Evolutionary conservation across 164 flowering plant species (phyloP).

Genomic region (Dillenia turbinata): DNA sequence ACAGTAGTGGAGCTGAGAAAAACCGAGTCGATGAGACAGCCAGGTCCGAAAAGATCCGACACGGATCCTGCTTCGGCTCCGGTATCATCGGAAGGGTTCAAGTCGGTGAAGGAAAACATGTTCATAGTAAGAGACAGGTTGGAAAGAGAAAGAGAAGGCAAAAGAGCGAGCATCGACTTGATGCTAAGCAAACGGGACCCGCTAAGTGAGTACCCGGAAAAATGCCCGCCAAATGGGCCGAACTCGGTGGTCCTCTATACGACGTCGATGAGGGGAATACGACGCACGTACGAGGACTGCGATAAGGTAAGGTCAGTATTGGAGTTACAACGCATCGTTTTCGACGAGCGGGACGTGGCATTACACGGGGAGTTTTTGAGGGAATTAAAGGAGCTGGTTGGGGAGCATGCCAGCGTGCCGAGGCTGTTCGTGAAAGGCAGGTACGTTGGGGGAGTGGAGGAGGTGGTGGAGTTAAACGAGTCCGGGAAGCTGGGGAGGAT

Average conservation of each 20-base stretch:
- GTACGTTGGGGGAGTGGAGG: conserved; percentile 83
- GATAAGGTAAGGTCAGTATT: conserved; percentile 36
- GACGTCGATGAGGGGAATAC: conserved; percentile 83
- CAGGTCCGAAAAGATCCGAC: conserved; percentile 8
- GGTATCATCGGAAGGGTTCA: conserved; percentile 10
- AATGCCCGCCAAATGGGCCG: conserved; percentile 76
- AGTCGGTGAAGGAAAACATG: conserved; percentile 53
- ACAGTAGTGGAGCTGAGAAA: conserved; percentile 11
- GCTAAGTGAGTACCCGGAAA: conserved; percentile 60
- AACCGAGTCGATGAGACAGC: not conserved
- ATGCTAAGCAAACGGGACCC: conserved; percentile 43
- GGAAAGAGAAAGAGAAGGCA: conserved; percentile 56
- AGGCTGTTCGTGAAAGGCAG: conserved; percentile 86
- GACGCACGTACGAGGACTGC: conserved; percentile 84
- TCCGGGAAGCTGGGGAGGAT: conserved; percentile 53
- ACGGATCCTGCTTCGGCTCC: not conserved
- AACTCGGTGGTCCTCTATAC: conserved; percentile 74
- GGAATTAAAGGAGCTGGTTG: conserved; percentile 55
- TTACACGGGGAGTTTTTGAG: conserved; percentile 57
- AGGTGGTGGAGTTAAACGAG: conserved; percentile 73
- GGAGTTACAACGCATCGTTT: conserved; percentile 54
- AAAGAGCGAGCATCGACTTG: conserved; percentile 9
- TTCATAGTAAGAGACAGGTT: conserved; percentile 58
- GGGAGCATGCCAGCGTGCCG: conserved; percentile 57
- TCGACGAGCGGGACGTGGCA: conserved; percentile 88